Evolutionary conservation across 2,329 filamentous ascomycete species (phyloP), one percentile per base, ranked within the genome.

Genomic region (Meredithiella fracta): DNA sequence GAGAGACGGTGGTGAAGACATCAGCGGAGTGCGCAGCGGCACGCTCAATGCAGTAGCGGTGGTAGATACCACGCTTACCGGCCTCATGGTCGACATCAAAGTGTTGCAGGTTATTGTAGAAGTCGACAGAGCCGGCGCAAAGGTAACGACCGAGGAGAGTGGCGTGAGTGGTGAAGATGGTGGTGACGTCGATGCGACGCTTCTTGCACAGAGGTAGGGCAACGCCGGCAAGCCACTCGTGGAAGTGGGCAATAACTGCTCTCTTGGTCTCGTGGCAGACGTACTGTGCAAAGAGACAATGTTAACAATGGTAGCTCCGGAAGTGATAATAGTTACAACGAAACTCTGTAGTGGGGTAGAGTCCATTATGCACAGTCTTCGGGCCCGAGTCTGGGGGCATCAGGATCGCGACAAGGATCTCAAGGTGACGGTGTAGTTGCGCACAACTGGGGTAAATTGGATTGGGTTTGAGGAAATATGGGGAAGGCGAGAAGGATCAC

Each of bases 91-190:
- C 92, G 29, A 95, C 89, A 66, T 98, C 91, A 66, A 98, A 97
- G 72, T 82, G 85, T 69, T 97, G 91, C 54, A 98, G 78, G 68
- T 97, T 96, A 74, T 97, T 98, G 78, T 98, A 98, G 68, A 98
- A 97, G 68, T 98, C 92, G 60, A 97, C 92, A 0, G 90, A 96
- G 55, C 92, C 92, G 53, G 92, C 92, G 67, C 92, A 97, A 51
- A 97, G 85, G 67, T 98, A 97, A 64, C 92, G 84, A 60, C 92
- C 92, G 51, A 98, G 80, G 9, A 98, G 78, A 4, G 92, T 59
- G 23, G 92, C 92, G 70, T 97, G 92, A 1, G 92, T 98, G 44
- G 92, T 98, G 73, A 97, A 97, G 68, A 97, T 97, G 62, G 92
- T 97, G 17, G 92, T 97, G 53, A 96, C 79, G 66, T 97, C 92